Percentiles rank a stretch among this genome's conserved stretches.
Conservation (phyloP, 2,329 filamentous ascomycete species). For the Nannizzia gypsea region DNA sequence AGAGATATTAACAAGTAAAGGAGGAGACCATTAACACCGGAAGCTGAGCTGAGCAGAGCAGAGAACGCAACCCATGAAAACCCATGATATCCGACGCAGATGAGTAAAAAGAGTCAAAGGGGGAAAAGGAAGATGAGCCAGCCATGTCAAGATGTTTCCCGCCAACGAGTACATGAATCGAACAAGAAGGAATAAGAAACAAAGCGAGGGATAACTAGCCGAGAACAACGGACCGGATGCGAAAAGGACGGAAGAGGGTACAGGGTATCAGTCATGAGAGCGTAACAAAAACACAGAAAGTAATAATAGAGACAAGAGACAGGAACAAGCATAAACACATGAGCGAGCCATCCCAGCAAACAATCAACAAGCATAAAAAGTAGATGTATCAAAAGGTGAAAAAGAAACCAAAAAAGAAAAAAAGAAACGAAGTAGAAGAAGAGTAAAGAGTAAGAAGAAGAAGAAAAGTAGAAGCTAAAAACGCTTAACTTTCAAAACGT, state of each 20-base stretch:
- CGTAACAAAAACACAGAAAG: neutral
- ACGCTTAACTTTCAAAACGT: neutral
- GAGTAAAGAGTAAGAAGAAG: neutral
- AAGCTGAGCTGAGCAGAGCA: neutral
- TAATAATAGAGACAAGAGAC: neutral
- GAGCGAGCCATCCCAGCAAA: neutral
- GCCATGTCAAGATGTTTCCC: neutral
- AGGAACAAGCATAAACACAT: neutral
- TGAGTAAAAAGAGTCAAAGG: too few species aligned
- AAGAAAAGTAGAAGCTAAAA: neutral
- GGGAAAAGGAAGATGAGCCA: neutral
- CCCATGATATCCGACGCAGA: neutral
- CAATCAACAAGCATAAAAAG: neutral
- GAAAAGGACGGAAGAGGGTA: neutral
- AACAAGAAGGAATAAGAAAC: neutral
- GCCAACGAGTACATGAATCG: neutral
- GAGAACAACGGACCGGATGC: neutral
- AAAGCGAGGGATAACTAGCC: neutral
- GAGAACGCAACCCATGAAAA: neutral
- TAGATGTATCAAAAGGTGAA: neutral
- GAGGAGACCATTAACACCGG: neutral
- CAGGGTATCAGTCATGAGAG: slow-evolving; percentile 4
- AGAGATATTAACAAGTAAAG: neutral
- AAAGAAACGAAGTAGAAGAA: neutral
- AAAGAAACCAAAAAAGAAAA: neutral